Evolutionary conservation across 768 basidiomycete species (phyloP).

Genomic region (Rhodotorula kratochvilovae): DNA sequence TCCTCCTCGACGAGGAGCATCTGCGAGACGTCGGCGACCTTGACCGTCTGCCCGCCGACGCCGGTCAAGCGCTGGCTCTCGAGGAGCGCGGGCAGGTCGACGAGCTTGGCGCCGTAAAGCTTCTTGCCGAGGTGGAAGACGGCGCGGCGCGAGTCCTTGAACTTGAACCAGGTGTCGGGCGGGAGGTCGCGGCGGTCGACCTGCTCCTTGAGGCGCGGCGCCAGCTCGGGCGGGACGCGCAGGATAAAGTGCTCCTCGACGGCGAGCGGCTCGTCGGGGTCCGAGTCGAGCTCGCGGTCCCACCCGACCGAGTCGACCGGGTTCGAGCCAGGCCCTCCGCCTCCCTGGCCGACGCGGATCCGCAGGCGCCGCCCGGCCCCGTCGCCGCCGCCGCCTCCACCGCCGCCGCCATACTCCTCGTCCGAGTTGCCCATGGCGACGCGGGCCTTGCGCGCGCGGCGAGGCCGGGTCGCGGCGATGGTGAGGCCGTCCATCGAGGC

Average conservation of each 20-base stretch:
- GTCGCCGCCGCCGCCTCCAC: neutral
- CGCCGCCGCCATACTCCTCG: constrained; percentile 22
- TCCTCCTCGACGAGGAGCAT: constrained; percentile 79
- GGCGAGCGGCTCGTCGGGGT: constrained; percentile 80
- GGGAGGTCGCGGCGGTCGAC: constrained; percentile 70
- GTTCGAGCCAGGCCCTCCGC: neutral
- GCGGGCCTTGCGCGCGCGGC: constrained; percentile 7
- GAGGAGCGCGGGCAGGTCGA: constrained; percentile 88
- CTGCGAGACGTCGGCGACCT: constrained; percentile 95
- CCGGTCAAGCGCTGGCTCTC: constrained; percentile 95
- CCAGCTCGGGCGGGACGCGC: constrained; percentile 59
- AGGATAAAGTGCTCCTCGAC: constrained; percentile 98
- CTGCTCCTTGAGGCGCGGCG: constrained; percentile 62
- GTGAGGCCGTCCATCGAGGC: neutral
- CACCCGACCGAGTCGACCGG: constrained; percentile 60
- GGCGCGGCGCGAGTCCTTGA: constrained; percentile 89
- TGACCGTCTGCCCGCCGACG: constrained; percentile 88
- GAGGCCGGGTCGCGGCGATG: constrained; percentile 21
- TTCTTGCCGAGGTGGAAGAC: constrained; percentile 78
- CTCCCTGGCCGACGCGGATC: constrained; percentile 14
- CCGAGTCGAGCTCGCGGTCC: constrained; percentile 89
- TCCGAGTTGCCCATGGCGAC: constrained; percentile 1
- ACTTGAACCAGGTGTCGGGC: constrained; percentile 94
- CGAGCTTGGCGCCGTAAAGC: constrained; percentile 82
- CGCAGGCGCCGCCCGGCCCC: constrained; percentile 1